These are phyloP conservation scores for Sporobolomyces roseus DNA, from an alignment of 768 basidiomycete genomes.

Conservation along the genomic window DNA sequence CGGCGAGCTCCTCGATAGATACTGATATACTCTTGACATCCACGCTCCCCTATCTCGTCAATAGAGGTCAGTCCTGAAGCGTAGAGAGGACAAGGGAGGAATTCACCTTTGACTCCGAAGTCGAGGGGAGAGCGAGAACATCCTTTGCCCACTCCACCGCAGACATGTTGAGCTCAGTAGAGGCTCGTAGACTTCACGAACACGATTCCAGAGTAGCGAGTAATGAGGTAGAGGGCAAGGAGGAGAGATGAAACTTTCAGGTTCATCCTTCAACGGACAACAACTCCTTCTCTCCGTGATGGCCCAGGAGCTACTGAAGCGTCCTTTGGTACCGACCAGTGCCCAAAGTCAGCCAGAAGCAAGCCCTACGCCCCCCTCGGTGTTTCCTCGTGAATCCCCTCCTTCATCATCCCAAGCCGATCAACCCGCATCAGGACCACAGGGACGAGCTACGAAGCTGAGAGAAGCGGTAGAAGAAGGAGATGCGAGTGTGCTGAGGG, in stretches of 20 bases:
- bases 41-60: not conserved
- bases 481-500: conserved; percentile 43
- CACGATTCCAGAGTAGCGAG: no score
- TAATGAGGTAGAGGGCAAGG: no score
- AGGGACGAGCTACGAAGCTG: not conserved
- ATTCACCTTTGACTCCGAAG: conserved; percentile 2
- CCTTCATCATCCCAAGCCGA: no score
- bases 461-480: conserved; percentile 43
- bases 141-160: conserved; percentile 8
- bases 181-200: no score
- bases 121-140: not conserved
- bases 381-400: no score
- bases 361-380: no score
- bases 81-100: not conserved
- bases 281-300: no score
- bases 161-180: conserved; percentile 1
- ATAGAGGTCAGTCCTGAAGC: not conserved
- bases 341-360: no score
- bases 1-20: not conserved
- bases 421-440: not conserved
- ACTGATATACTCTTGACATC: not conserved
- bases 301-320: no score
- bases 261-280: no score
- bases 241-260: no score
- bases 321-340: no score